A percentile compares a stretch with the other conserved stretches of the same genome.
These are phyloP conservation scores for Conticribra guillardii DNA, from an alignment of 108 stramenopile genomes.

Conservation along the genomic window DNA sequence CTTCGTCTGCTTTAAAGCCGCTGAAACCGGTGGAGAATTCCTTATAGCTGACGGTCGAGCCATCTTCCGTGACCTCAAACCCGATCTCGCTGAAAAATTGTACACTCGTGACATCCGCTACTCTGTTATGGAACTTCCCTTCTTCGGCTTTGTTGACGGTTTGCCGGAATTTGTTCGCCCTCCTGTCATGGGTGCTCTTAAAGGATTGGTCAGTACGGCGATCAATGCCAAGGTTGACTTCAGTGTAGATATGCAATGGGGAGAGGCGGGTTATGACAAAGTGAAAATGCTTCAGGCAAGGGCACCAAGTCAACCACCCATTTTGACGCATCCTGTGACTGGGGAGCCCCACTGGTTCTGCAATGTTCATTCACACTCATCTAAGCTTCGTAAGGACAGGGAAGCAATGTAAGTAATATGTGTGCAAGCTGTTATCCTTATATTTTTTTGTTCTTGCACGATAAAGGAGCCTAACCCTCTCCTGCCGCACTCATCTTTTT, in stretches of 20 bases:
- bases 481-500: not conserved
- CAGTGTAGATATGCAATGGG: constrained; percentile 82
- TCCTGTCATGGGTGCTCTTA: constrained; percentile 65
- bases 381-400: constrained; percentile 80
- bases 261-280: constrained; percentile 84
- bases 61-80: constrained; percentile 78
- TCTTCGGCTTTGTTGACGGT: constrained; percentile 87
- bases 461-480: no score
- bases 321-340: constrained; percentile 84
- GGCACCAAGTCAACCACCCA: constrained; percentile 86
- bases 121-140: constrained; percentile 90
- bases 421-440: no score
- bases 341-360: constrained; percentile 93
- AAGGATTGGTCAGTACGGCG: constrained; percentile 72
- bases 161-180: constrained; percentile 66
- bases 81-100: constrained; percentile 74
- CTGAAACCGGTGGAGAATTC: constrained; percentile 90
- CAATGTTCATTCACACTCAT: constrained; percentile 91
- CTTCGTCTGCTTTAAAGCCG: constrained; percentile 92
- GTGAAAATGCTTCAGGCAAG: constrained; percentile 87
- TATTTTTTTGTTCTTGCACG: no score
- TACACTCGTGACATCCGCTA: constrained; percentile 85
- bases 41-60: constrained; percentile 85
- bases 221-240: constrained; percentile 94
- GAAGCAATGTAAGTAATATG: constrained; percentile 70